Evolutionary conservation across 148 eudicot species (phyloP).

Genomic region (Drosera capensis): DNA sequence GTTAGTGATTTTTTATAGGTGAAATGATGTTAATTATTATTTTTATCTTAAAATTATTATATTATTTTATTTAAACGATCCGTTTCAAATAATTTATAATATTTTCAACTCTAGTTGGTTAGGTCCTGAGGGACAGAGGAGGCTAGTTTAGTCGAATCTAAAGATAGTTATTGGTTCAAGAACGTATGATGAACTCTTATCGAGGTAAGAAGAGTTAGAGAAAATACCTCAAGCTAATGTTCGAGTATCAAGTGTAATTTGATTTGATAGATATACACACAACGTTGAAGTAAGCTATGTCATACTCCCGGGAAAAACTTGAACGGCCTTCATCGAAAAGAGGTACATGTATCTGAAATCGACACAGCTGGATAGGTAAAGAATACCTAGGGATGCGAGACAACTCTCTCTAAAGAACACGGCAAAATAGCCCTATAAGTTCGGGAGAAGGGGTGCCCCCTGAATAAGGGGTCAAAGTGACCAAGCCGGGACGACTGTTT

Average conservation of each 20-base stretch:
- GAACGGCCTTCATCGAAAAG: too few species aligned
- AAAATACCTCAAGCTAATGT: neutral
- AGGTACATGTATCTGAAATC: too few species aligned
- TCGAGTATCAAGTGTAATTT: neutral
- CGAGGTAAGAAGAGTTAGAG: neutral
- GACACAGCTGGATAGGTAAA: neutral
- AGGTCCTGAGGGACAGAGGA: constrained; percentile 4
- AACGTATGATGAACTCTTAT: neutral
- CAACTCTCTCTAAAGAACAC: constrained; percentile 11
- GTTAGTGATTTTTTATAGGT: too few species aligned
- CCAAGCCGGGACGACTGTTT: neutral
- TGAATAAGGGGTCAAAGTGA: neutral
- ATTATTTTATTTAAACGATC: too few species aligned
- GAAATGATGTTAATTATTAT: too few species aligned
- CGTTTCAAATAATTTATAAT: too few species aligned
- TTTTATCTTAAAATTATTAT: too few species aligned
- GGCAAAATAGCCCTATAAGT: constrained; percentile 5
- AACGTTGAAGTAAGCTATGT: neutral
- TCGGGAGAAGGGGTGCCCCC: constrained; percentile 9
- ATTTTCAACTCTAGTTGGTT: constrained; percentile 1
- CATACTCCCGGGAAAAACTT: neutral
- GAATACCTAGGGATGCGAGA: constrained; percentile 1
- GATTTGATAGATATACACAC: too few species aligned
- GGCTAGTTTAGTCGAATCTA: constrained; percentile 2
- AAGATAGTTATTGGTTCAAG: constrained; percentile 1